Evolutionary conservation across 768 basidiomycete species (phyloP).

Genomic region (Termitomyces titanicus): DNA sequence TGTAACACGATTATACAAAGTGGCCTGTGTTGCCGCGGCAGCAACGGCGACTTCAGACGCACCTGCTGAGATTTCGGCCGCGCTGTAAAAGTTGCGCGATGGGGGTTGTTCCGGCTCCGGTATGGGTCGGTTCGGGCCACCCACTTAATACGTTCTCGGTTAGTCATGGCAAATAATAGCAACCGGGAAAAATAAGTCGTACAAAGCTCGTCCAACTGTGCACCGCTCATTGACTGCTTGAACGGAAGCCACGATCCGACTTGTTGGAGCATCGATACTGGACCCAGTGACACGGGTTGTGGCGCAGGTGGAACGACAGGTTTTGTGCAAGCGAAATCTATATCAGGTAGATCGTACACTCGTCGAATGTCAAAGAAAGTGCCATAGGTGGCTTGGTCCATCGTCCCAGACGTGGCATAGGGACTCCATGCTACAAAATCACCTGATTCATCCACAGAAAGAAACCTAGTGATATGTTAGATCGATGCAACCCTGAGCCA

Average conservation of each 20-base stretch:
- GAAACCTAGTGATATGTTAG: constrained; percentile 5
- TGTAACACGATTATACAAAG: constrained; percentile 42
- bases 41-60: constrained; percentile 16
- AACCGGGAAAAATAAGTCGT: constrained; percentile 19
- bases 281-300: constrained; percentile 57
- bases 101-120: constrained; percentile 27
- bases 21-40: constrained; percentile 29
- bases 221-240: constrained; percentile 49
- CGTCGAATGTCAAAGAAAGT: constrained; percentile 59
- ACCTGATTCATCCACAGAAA: constrained; percentile 31
- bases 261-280: constrained; percentile 41
- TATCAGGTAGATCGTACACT: constrained; percentile 44
- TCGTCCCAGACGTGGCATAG: constrained; percentile 28
- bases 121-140: constrained; percentile 59
- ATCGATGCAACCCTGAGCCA: not conserved
- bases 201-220: constrained; percentile 60
- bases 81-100: constrained; percentile 1
- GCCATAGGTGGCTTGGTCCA: constrained; percentile 42
- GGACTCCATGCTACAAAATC: constrained; percentile 50
- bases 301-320: constrained; percentile 51
- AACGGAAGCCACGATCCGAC: constrained; percentile 51
- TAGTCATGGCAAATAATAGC: not conserved
- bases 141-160: constrained; percentile 39
- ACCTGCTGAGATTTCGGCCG: constrained; percentile 6
- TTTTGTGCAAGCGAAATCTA: constrained; percentile 44